Evolutionary conservation across 1,284 basidiomycete genomes (phyloP), one percentile per base, ranked within the genome.

Genomic region (Ustilago vetiveriae): DNA sequence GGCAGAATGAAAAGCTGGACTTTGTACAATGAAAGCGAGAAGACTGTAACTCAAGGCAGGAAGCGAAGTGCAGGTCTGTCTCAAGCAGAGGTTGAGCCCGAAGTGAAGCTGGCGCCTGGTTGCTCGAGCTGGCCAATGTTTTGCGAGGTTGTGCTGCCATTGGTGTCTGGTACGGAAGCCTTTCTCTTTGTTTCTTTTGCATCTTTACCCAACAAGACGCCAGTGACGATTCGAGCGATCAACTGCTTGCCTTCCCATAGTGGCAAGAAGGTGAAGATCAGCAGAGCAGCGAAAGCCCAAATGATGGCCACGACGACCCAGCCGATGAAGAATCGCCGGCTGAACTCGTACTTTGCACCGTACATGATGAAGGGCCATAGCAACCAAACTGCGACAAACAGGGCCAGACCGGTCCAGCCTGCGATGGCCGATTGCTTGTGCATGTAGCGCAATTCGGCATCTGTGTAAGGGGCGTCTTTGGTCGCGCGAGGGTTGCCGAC

Each of bases 311-410:
- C 78, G 14, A 75, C 59, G 9, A 78, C 56, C 78, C 79, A 80
- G 16, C 79, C 79, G 4, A 47, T 40, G 26, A 81, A 80, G 51
- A 81, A 82, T 2, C 42, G 41, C 19, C 43, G 50, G 17, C 55
- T 52, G 40, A 82, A 82, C 42, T 66, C 64, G 58, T 79, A 74
- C 50, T 76, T 71, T 30, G 72, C 68, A 6, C 68, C 73, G 50
- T 79, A 82, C 64, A 82, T 75, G 23, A 67, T 65, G 29, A 80
- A 75, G 0, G 80, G 80, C 76, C 76, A 79, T 6, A 82, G 54
- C 16, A 82, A 40, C 71, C 78, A 75, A n/a, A 81, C 40, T 2
- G 58, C 72, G 17, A 80, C 37, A 46, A 76, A 76, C 19, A 78
- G 49, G 5, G 59, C 30, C 7, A 59, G 44, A 16, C 46, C 60